Evolutionary conservation across 2,329 filamentous ascomycete genomes (phyloP).

Genomic region (Paraphaeosphaeria sporulosa): DNA sequence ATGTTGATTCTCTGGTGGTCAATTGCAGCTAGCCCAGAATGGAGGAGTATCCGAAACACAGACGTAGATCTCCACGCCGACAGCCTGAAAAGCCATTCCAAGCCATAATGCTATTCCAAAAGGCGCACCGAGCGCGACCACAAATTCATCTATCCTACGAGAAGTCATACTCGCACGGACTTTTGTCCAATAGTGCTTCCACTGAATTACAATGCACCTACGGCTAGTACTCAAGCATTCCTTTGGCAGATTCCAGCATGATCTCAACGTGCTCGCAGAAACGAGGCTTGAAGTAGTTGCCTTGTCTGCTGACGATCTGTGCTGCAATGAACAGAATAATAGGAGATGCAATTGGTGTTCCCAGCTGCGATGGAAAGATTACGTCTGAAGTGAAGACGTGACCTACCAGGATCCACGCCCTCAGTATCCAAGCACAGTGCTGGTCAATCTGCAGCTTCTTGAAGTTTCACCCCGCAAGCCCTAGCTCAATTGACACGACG

Average conservation of each 20-base stretch:
- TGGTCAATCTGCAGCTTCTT: conserved; percentile 63
- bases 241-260: conserved; percentile 28
- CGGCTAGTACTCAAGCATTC: conserved; percentile 50
- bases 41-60: not conserved
- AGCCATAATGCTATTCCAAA: conserved; percentile 7
- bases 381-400: too few species aligned
- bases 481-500: conserved; percentile 54
- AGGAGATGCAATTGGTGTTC: conserved; percentile 61
- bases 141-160: not conserved
- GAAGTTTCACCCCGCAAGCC: conserved; percentile 64
- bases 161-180: conserved; percentile 27
- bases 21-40: not conserved
- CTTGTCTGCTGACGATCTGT: conserved; percentile 47
- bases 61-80: not conserved
- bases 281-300: conserved; percentile 47
- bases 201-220: conserved; percentile 50
- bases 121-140: not conserved
- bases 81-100: conserved; percentile 2
- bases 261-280: conserved; percentile 61
- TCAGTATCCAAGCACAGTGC: conserved; percentile 42
- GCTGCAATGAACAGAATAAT: conserved; percentile 57
- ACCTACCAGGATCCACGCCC: conserved; percentile 41
- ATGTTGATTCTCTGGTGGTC: not conserved
- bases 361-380: conserved; percentile 44
- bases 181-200: conserved; percentile 34